Percentiles rank a stretch among this genome's conserved stretches.
Evolutionary conservation across 345 rosid genomes (phyloP).

Genomic region (Citrus reticulata): DNA sequence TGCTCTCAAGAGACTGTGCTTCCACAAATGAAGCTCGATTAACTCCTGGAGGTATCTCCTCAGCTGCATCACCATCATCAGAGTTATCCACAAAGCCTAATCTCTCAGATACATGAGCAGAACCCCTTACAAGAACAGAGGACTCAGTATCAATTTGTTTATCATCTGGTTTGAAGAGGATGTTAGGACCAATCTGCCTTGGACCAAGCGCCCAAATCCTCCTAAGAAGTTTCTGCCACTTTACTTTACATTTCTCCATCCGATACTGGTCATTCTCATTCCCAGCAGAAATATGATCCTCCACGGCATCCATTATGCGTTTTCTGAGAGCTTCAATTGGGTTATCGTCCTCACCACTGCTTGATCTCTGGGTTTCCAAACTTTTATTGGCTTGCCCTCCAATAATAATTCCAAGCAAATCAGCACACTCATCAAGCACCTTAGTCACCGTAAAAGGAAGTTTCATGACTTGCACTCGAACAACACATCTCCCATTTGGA

Average conservation of each 20-base stretch:
- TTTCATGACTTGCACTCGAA: slow-evolving; percentile 77
- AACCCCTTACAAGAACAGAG: slow-evolving; percentile 55
- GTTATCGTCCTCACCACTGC: slow-evolving; percentile 37
- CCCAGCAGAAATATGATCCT: slow-evolving; percentile 39
- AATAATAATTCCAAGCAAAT: slow-evolving; percentile 62
- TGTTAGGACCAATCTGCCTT: slow-evolving; percentile 84
- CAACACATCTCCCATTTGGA: slow-evolving; percentile 67
- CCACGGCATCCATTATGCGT: slow-evolving; percentile 51
- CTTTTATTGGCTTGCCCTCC: slow-evolving; percentile 51
- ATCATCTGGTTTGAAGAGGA: slow-evolving; percentile 72
- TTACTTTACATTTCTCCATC: slow-evolving; percentile 51
- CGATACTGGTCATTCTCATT: slow-evolving; percentile 57
- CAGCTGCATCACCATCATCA: slow-evolving; percentile 10
- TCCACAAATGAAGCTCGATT: slow-evolving; percentile 30
- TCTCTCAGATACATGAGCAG: slow-evolving; percentile 64
- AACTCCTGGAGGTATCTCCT: slow-evolving; percentile 30
- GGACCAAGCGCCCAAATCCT: slow-evolving; percentile 97
- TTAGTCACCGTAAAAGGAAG: slow-evolving; percentile 71
- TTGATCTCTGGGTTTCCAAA: slow-evolving; percentile 39
- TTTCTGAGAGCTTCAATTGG: slow-evolving; percentile 54
- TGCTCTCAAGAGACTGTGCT: slow-evolving; percentile 65
- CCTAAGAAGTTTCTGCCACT: slow-evolving; percentile 65
- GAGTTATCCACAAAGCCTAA: slow-evolving; percentile 57
- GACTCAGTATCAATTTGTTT: slow-evolving; percentile 30
- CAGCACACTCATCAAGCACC: slow-evolving; percentile 78